Evolutionary conservation across 192 early-diverging fungal species (phyloP).

Genomic region (Gonapodya prolifera): DNA sequence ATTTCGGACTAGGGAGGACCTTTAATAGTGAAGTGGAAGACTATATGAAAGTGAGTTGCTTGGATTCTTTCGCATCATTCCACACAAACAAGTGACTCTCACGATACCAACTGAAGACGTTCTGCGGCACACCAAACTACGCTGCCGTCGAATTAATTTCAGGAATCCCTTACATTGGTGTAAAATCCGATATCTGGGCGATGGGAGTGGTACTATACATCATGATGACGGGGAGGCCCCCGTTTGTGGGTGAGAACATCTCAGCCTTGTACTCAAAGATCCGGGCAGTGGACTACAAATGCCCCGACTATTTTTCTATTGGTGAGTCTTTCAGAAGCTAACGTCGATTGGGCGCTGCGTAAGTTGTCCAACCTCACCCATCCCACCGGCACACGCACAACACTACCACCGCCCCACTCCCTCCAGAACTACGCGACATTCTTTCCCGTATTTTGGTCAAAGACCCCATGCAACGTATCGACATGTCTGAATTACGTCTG

Average conservation of each 20-base stretch:
- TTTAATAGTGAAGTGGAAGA: slow-evolving; percentile 29
- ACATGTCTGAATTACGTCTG: slow-evolving; percentile 32
- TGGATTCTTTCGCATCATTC: too few relatives aligned
- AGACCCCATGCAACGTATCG: slow-evolving; percentile 33
- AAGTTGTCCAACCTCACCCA: background rate
- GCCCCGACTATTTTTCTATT: slow-evolving; percentile 40
- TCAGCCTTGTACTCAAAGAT: slow-evolving; percentile 41
- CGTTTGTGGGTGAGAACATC: slow-evolving; percentile 38
- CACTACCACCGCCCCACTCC: background rate
- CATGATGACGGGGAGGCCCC: slow-evolving; percentile 43
- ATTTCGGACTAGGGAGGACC: slow-evolving; percentile 45
- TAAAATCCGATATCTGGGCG: slow-evolving; percentile 53
- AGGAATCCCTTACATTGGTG: slow-evolving; percentile 44
- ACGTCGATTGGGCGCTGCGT: too few relatives aligned
- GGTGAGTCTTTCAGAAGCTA: slow-evolving; percentile 13
- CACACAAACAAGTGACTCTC: too few relatives aligned
- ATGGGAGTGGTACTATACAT: slow-evolving; percentile 53
- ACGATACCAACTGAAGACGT: slow-evolving; percentile 22
- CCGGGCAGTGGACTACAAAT: slow-evolving; percentile 41
- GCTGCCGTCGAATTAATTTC: slow-evolving; percentile 49
- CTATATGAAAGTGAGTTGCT: slow-evolving; percentile 30
- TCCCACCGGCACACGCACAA: background rate
- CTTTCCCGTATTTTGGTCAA: slow-evolving; percentile 37
- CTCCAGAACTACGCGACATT: slow-evolving; percentile 29
- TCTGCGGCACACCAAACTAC: slow-evolving; percentile 55